These are phyloP conservation scores for Aschersonia sp. DNA, from an alignment of 2,329 filamentous ascomycete species.

Conservation along the genomic window DNA sequence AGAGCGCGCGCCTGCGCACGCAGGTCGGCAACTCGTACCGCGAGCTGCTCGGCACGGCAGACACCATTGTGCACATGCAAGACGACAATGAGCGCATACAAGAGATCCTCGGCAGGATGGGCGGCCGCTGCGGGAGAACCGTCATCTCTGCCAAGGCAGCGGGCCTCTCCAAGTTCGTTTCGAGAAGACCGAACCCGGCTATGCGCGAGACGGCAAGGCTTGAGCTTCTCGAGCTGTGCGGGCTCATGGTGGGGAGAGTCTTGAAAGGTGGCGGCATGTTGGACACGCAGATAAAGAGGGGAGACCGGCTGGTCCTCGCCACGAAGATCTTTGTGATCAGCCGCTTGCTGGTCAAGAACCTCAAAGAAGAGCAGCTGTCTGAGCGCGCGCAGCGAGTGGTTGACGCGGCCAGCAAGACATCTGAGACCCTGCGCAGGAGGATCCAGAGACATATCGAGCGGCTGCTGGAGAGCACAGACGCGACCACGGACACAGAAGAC, in stretches of 20 bases:
- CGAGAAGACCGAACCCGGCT: conserved; percentile 12
- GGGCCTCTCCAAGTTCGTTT: conserved; percentile 36
- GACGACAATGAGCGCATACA: conserved; percentile 63
- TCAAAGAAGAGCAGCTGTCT: conserved; percentile 35
- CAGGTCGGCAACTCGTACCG: conserved; percentile 62
- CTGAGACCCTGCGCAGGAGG: conserved; percentile 46
- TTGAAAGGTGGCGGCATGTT: conserved; percentile 25
- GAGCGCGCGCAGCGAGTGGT: conserved; percentile 24
- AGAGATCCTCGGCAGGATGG: conserved; percentile 54
- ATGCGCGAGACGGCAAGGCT: conserved; percentile 25
- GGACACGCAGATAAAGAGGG: conserved; percentile 19
- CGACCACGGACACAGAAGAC: conserved; percentile 28
- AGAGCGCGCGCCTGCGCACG: conserved; percentile 44
- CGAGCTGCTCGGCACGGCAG: conserved; percentile 79
- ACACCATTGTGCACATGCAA: conserved; percentile 87
- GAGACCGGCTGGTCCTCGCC: conserved; percentile 38
- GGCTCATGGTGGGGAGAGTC: conserved; percentile 31
- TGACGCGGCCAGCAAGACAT: conserved; percentile 47
- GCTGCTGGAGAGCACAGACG: conserved; percentile 48
- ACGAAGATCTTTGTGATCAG: conserved; percentile 65
- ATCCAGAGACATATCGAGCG: conserved; percentile 56
- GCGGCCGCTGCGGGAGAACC: conserved; percentile 60
- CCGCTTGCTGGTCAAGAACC: conserved; percentile 58
- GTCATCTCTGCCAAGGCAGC: conserved; percentile 51
- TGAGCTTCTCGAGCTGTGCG: conserved; percentile 37